Conservation (phyloP, 441 rosid genomes). For the Erysimum cheiri region DNA sequence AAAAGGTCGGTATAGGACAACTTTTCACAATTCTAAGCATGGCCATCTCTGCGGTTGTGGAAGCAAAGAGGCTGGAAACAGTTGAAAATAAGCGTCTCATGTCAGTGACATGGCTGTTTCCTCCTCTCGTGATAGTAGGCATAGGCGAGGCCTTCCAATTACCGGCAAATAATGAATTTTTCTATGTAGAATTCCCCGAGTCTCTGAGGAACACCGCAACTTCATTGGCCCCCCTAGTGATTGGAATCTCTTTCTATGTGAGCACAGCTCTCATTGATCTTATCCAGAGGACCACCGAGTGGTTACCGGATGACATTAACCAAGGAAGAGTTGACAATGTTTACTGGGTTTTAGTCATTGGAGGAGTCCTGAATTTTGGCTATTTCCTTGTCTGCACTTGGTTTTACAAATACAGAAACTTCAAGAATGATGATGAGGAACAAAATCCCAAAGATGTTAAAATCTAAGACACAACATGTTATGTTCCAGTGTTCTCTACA, state of each 20-base stretch:
- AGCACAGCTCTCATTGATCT: constrained; percentile 46
- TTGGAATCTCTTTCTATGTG: constrained; percentile 50
- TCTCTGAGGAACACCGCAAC: constrained; percentile 51
- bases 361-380: constrained; percentile 41
- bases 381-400: constrained; percentile 48
- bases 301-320: constrained; percentile 48
- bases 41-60: constrained; percentile 49
- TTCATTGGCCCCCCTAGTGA: constrained; percentile 47
- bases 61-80: constrained; percentile 48
- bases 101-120: constrained; percentile 51
- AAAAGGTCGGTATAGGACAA: constrained; percentile 51
- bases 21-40: constrained; percentile 48
- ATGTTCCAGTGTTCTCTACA: background rate
- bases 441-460: background rate
- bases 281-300: constrained; percentile 33
- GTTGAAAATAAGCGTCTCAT: constrained; percentile 23
- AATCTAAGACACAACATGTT: background rate
- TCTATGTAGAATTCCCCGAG: constrained; percentile 57
- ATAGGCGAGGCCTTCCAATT: constrained; percentile 52
- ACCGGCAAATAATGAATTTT: constrained; percentile 52
- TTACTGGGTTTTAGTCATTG: constrained; percentile 44
- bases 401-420: constrained; percentile 40
- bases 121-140: constrained; percentile 52
- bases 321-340: constrained; percentile 47
- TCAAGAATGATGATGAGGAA: background rate